Evolutionary conservation across 2,329 filamentous ascomycete species (phyloP).

Genomic region (Mariannaea elegans): DNA sequence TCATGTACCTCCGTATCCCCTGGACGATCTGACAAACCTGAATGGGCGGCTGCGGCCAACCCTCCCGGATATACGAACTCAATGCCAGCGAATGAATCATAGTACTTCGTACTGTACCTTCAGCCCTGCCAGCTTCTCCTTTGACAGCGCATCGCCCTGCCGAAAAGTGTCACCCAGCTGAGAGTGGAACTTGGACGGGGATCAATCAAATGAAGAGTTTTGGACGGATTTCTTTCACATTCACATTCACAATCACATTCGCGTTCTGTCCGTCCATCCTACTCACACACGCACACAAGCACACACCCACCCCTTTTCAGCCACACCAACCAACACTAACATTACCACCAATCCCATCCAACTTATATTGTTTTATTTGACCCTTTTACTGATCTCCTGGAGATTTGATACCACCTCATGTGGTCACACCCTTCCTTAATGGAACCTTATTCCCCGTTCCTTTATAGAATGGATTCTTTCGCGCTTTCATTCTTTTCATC

Average conservation of each 20-base stretch:
- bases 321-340: constrained; percentile 2
- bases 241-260: constrained; percentile 2
- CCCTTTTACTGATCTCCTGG: background rate
- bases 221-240: background rate
- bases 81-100: background rate
- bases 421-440: background rate
- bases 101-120: background rate
- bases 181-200: background rate
- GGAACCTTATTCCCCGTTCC: constrained; percentile 3
- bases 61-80: constrained; percentile 2
- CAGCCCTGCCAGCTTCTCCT: constrained; percentile 13
- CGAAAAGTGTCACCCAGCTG: background rate
- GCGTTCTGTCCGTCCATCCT: background rate
- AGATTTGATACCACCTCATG: constrained; percentile 6
- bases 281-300: constrained; percentile 12
- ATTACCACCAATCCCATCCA: background rate
- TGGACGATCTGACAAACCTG: background rate
- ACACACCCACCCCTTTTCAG: background rate
- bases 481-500: constrained; percentile 6
- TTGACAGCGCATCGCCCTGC: constrained; percentile 16
- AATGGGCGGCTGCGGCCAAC: background rate
- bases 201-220: background rate
- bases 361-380: background rate
- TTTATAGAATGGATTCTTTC: constrained; percentile 6
- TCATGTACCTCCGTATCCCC: background rate